Evolutionary conservation across 2,329 filamentous ascomycete genomes (phyloP), one percentile per base, ranked within the genome.

Genomic region (Paradendryphiella salina): DNA sequence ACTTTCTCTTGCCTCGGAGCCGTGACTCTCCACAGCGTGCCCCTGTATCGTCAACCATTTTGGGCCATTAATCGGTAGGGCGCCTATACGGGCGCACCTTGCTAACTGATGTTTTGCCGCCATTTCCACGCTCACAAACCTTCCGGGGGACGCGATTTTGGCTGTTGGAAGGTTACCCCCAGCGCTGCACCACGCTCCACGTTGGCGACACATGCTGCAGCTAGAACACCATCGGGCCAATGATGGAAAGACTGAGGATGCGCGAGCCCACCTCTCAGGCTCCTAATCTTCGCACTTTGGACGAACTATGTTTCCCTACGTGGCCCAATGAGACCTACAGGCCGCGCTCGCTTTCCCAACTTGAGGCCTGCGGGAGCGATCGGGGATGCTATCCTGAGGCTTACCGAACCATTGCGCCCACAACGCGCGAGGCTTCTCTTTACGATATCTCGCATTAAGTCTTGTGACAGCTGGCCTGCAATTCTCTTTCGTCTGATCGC

Each of bases 241-340:
- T 69, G 56, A 57, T 50, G 55, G 59, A 50, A 61, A 52, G 42
- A 47, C 46, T 59, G 39, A 51, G 46, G 41, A 53, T 57, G 45
- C 18, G 32, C 51, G 52, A 66, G 50, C 64, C 64, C 66, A 66
- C 64, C 57, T 59, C 41, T 56, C 58, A 60, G 62, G 57, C 53
- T 52, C 63, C 28, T 52, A 56, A 56, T 60, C 63, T 67, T 61
- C 62, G 64, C 60, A 61, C 42, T 44, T 44, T 61, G 50, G 59
- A 59, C 65, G 57, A 64, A 66, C 59, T 57, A 59, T 57, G 52
- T 52, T 56, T 55, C 51, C 58, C 54, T 61, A 72, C 70, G 70
- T 73, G 70, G 70, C 64, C 69, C 69, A 73, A 69, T 73, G 36
- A 56, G 41, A 55, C 54, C 49, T 53, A 58, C 59, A 56, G 57